Percentiles rank a stretch among this genome's conserved stretches.
phyloP scores from a whole-genome alignment of 164 flowering plant species.

The Buxus sempervirens region DNA sequence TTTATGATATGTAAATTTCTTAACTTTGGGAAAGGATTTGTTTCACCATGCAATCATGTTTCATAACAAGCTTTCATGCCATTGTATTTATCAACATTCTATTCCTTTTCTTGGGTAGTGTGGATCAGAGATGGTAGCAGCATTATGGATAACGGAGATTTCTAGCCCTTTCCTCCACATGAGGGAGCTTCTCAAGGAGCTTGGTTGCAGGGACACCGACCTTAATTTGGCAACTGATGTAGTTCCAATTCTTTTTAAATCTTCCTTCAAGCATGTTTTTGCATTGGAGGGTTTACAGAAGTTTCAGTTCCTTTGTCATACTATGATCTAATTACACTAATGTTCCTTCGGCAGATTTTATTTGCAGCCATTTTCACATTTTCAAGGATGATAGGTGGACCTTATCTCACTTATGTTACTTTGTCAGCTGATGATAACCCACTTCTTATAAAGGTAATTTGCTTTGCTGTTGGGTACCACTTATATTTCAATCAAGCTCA shows the following conservation, averaged over 20 bases:
- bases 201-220: slow-evolving; percentile 76
- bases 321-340: background rate
- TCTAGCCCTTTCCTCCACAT: slow-evolving; percentile 88
- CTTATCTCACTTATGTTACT: slow-evolving; percentile 65
- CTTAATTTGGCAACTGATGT: slow-evolving; percentile 83
- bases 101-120: slow-evolving; percentile 34
- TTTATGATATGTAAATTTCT: too few relatives aligned
- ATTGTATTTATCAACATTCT: background rate
- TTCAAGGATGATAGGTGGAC: slow-evolving; percentile 78
- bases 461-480: too few relatives aligned
- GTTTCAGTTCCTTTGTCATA: background rate
- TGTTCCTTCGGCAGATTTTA: slow-evolving; percentile 33
- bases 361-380: slow-evolving; percentile 70
- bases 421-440: slow-evolving; percentile 61
- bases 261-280: background rate
- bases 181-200: slow-evolving; percentile 90
- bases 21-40: too few relatives aligned
- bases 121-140: slow-evolving; percentile 86
- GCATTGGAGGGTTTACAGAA: background rate
- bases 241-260: slow-evolving; percentile 17
- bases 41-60: too few relatives aligned
- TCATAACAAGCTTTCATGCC: too few relatives aligned
- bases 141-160: slow-evolving; percentile 75
- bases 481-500: too few relatives aligned
- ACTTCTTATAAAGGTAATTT: slow-evolving; percentile 70